Evolutionary conservation across 768 basidiomycete genomes (phyloP).

Genomic region (Rubroboletus pulcherrimus): DNA sequence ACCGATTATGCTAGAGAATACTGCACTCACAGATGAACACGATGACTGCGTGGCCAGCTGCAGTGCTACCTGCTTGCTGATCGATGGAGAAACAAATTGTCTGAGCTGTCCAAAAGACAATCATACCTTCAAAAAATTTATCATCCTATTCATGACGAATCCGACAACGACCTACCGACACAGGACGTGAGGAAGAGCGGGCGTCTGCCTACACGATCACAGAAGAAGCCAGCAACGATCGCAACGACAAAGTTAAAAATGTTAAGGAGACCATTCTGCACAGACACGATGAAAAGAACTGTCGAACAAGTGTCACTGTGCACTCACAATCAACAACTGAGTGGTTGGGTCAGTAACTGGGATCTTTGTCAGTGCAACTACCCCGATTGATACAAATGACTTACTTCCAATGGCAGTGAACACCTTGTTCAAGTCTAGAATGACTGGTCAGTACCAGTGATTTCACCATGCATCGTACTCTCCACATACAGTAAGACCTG

Average conservation of each 20-base stretch:
- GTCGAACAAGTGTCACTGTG: not conserved
- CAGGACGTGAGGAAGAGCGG: constrained; percentile 48
- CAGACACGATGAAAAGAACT: not conserved
- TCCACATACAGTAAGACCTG: constrained; percentile 28
- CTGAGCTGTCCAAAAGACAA: constrained; percentile 38
- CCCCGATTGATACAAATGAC: not conserved
- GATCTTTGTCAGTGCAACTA: not conserved
- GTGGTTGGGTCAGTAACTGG: constrained; percentile 42
- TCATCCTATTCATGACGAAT: constrained; percentile 25
- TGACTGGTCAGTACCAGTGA: not conserved
- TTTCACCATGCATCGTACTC: not conserved
- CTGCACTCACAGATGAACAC: constrained; percentile 40
- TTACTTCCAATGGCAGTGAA: constrained; percentile 42
- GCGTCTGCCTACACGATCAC: constrained; percentile 48
- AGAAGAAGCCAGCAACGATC: constrained; percentile 45
- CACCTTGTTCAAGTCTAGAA: constrained; percentile 48
- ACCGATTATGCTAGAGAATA: not conserved
- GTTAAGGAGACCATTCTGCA: constrained; percentile 50
- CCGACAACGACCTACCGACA: constrained; percentile 30
- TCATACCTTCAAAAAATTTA: constrained; percentile 39
- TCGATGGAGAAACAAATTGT: constrained; percentile 35
- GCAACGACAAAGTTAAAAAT: constrained; percentile 56
- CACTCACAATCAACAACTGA: constrained; percentile 39
- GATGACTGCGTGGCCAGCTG: constrained; percentile 41
- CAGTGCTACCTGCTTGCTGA: constrained; percentile 21